Base-by-base conservation (phyloP, 1,284 basidiomycete genomes). In the Dichomitus squalens region DNA sequence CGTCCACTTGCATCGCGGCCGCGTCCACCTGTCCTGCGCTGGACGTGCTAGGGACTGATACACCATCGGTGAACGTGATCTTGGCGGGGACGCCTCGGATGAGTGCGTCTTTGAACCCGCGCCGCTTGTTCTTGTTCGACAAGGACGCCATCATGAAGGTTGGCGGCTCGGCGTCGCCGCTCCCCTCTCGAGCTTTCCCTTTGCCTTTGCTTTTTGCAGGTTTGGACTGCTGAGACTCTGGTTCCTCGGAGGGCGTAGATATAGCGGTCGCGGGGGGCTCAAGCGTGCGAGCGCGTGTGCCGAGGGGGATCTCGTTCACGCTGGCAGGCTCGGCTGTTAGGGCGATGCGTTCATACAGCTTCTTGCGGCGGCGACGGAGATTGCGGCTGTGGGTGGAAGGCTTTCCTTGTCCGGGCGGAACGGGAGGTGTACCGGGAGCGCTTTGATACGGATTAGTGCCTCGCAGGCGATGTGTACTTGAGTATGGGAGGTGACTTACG, bases 71-170 rank as follows among this genome's bases (percentile, higher is more conserved):
- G 63, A 90, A 91, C n/a, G 85, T 72, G 54, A 90, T 87, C 67
- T 83, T 88, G 25, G 75, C 67, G 0, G 83, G 78, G 4, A 83
- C 72, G 0, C 79, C 75, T 11, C 67, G 75, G 0, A 70, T 60
- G 70, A 88, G 77, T 3, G 80, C 73, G 39, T 79, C 73, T 64
- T 81, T 85, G 72, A 86, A 90, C 11, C 83, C 85, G 58, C 81
- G 86, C 49, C 81, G 83, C 70, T 91, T 90, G 71, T 90, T 90
- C 70, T 90, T 90, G 67, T 89, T 90, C 49, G 82, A 77, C 14
- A 90, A 71, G 1, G 82, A 83, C 50, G 83, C 75, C 83, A 86
- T 84, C 73, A 81, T 79, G 46, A 79, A 59, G 38, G 64, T 53
- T 0, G 68, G 57, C 2, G 63, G 59, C 6, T 53, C 54, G 4